Evolutionary conservation across 208 protist species (phyloP), one percentile per base, ranked within the genome.

Genomic region (Leishmania braziliensis): DNA sequence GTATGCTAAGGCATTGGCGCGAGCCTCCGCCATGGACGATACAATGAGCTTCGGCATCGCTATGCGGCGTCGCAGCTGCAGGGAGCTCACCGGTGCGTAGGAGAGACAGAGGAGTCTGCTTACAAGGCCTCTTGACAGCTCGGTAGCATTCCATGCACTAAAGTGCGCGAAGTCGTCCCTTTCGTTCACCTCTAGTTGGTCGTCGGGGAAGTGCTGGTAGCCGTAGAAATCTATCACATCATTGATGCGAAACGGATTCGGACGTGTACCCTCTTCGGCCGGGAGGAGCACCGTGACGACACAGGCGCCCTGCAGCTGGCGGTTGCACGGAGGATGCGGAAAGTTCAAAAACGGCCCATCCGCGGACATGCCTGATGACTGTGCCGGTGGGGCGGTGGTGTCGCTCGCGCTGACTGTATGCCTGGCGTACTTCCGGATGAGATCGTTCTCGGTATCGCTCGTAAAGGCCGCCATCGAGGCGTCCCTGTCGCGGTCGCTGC

Each of bases 171-270:
- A 84, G 33, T 92, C 90, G 48, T 92, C 90, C n/a, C 81, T 75
- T 43, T 78, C 78, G 43, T 60, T 66, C 43, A 75, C 69, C 10
- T 56, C 73, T 0, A 75, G 81, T 56, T 86, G 81, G 46, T 90
- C 87, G 33, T 85, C 77, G 3, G 84, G 81, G 71, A 84, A 76
- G 73, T 88, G 83, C 78, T 93, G 76, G 76, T 88, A 96, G 26
- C 93, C 93, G 80, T 90, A 95, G 73, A 96, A 96, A 70, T 95
- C 91, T 18, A 93, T 72, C 1, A 96, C 86, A 66, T 94, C 90
- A 69, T 96, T 96, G 4, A 92, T 77, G 39, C 84, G 84, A 29
- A 96, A 82, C 5, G 51, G 65, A n/a, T 77, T 78, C 26, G 56
- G 65, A 12, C 70, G 78, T 26, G n/a, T 4, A 23, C 74, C 79